These are phyloP conservation scores for Xylaria polymorpha DNA, from an alignment of 2,329 filamentous ascomycete genomes.

Conservation along the genomic window DNA sequence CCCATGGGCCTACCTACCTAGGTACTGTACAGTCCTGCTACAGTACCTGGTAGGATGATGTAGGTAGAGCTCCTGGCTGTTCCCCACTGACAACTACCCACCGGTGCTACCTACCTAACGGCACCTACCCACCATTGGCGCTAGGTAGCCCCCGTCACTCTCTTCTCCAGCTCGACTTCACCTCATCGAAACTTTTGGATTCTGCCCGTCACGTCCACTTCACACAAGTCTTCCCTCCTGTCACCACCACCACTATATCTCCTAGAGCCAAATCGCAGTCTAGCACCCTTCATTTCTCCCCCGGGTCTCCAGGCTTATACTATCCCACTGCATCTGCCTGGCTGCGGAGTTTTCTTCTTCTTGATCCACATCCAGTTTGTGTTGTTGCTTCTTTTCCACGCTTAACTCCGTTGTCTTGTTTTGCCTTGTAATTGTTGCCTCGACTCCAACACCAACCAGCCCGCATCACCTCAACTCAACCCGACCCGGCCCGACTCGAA, in stretches of 20 bases:
- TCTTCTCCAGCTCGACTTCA: conserved; percentile 37
- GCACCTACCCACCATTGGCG: conserved; percentile 24
- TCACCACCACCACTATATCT: conserved; percentile 27
- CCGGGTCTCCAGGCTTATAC: conserved; percentile 25
- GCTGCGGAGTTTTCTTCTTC: conserved; percentile 26
- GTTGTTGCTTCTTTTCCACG: conserved; percentile 27
- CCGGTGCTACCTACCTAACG: conserved; percentile 13
- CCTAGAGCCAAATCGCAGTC: conserved; percentile 35
- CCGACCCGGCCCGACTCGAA: conserved; percentile 29
- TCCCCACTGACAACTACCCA: conserved; percentile 20
- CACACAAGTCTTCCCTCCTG: conserved; percentile 28
- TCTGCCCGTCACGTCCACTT: conserved; percentile 35
- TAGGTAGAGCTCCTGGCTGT: neutral
- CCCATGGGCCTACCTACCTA: too few species aligned
- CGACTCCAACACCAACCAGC: conserved; percentile 31
- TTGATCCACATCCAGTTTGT: conserved; percentile 31
- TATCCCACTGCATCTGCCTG: conserved; percentile 25
- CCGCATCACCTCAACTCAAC: conserved; percentile 28
- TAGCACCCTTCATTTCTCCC: conserved; percentile 5
- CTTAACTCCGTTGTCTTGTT: conserved; percentile 35
- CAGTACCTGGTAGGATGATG: neutral
- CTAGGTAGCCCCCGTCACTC: conserved; percentile 39
- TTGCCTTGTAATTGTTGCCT: conserved; percentile 34
- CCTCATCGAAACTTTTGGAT: conserved; percentile 42
- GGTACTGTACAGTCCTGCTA: neutral